These are phyloP conservation scores for Colletotrichum coccodes DNA, from an alignment of 2,329 filamentous ascomycete genomes.

Conservation along the genomic window DNA sequence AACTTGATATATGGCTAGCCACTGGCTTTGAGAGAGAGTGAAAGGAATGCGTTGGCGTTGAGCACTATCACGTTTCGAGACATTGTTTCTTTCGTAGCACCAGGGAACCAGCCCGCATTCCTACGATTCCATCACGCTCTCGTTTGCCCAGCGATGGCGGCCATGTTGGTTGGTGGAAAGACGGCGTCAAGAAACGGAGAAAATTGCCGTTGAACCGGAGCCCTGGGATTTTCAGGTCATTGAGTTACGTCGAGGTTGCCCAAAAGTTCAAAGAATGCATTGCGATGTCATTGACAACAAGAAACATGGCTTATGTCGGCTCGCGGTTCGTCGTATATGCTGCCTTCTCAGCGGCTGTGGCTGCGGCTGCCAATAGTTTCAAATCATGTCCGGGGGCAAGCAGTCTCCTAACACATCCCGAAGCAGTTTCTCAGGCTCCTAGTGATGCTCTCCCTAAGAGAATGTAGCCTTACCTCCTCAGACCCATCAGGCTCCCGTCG, in stretches of 20 bases:
- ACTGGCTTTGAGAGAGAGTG: background rate
- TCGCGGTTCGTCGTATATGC: background rate
- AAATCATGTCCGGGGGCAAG: no score
- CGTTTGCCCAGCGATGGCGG: background rate
- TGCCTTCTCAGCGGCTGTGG: no score
- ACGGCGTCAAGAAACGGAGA: background rate
- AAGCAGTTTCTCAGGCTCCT: no score
- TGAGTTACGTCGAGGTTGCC: background rate
- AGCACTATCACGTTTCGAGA: background rate
- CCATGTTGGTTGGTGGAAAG: background rate
- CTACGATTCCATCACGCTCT: background rate
- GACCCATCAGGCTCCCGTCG: background rate
- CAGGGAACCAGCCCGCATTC: no score
- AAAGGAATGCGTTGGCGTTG: slow-evolving; percentile 16
- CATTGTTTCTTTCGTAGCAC: background rate
- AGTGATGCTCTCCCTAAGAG: background rate
- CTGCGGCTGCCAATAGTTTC: no score
- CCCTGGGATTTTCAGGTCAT: background rate
- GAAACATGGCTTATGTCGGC: background rate
- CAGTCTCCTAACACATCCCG: no score
- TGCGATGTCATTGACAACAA: background rate
- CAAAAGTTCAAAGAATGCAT: background rate
- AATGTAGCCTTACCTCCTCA: background rate
- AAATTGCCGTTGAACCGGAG: slow-evolving; percentile 23
- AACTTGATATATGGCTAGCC: background rate